phyloP scores from a whole-genome alignment of 1,284 basidiomycete species.

The Rhodotorula sp. region DNA sequence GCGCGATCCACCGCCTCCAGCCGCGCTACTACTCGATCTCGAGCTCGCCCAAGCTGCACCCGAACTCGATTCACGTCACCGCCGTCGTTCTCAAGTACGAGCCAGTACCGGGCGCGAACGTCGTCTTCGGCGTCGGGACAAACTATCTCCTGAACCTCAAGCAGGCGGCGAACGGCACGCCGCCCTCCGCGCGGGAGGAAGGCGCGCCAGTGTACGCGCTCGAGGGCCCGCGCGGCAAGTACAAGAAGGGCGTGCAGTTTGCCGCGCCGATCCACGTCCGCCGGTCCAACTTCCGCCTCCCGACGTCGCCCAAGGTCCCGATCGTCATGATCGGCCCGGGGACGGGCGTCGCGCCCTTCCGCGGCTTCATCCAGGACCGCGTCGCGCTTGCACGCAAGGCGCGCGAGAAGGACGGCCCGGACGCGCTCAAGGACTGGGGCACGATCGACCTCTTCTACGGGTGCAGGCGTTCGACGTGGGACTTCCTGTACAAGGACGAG shows the following conservation, averaged over 20 bases:
- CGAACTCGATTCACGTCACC: conserved; percentile 88
- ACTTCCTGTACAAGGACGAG: conserved; percentile 93
- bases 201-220: conserved; percentile 74
- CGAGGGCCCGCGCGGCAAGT: conserved; percentile 82
- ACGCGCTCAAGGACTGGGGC: conserved; percentile 90
- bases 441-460: conserved; percentile 91
- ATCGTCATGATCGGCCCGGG: conserved; percentile 99
- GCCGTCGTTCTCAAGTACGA: conserved; percentile 91
- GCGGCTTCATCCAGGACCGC: conserved; percentile 96
- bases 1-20: conserved; percentile 86
- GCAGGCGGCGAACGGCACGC: conserved; percentile 59
- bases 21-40: conserved; percentile 99
- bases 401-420: conserved; percentile 85
- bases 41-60: conserved; percentile 87
- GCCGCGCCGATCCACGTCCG: conserved; percentile 86
- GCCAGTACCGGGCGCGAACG: conserved; percentile 56
- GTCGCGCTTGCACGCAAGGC: conserved; percentile 91
- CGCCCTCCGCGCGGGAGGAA: conserved; percentile 49
- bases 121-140: conserved; percentile 81
- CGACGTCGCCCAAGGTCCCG: conserved; percentile 95
- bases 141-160: conserved; percentile 93
- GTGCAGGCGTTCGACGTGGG: conserved; percentile 80
- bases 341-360: conserved; percentile 97
- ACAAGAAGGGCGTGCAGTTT: conserved; percentile 61
- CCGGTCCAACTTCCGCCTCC: conserved; percentile 92